Conservation (phyloP, 805 yeast genomes). For the Lachancea lanzarotensis region DNA sequence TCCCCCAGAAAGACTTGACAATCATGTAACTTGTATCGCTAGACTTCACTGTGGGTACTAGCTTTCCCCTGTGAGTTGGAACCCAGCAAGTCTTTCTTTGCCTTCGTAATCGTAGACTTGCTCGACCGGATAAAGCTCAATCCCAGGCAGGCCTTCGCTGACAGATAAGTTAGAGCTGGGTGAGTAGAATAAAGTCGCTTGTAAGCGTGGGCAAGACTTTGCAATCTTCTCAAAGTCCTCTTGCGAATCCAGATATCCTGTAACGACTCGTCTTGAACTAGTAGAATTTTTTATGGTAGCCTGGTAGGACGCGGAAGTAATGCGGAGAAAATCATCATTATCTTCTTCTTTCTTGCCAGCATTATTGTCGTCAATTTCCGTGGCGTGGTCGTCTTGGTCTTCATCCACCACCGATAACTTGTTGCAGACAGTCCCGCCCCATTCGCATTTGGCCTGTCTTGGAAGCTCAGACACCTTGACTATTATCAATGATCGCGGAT, state of each 20-base stretch:
- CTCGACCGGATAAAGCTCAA: constrained; percentile 25
- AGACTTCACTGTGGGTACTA: too few species aligned
- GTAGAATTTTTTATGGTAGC: background rate
- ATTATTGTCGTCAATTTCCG: constrained; percentile 38
- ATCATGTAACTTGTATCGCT: too few species aligned
- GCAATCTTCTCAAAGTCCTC: constrained; percentile 8
- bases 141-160: constrained; percentile 1
- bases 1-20: too few species aligned
- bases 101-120: constrained; percentile 24
- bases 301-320: background rate
- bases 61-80: constrained; percentile 9
- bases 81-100: constrained; percentile 14
- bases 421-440: constrained; percentile 60
- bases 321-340: background rate
- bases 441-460: constrained; percentile 57
- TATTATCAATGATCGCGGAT: constrained; percentile 36
- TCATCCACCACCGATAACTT: background rate
- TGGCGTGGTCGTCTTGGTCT: constrained; percentile 14
- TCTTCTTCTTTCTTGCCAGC: constrained; percentile 24
- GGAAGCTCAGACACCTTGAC: constrained; percentile 58
- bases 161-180: constrained; percentile 16
- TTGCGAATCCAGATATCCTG: constrained; percentile 16
- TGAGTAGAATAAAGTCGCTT: constrained; percentile 1
- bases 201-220: constrained; percentile 1
- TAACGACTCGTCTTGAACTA: constrained; percentile 12